Percentiles rank a stretch among this genome's conserved stretches.
Conservation (phyloP, 495 filamentous ascomycete genomes). For the Penicillium argentinense region DNA sequence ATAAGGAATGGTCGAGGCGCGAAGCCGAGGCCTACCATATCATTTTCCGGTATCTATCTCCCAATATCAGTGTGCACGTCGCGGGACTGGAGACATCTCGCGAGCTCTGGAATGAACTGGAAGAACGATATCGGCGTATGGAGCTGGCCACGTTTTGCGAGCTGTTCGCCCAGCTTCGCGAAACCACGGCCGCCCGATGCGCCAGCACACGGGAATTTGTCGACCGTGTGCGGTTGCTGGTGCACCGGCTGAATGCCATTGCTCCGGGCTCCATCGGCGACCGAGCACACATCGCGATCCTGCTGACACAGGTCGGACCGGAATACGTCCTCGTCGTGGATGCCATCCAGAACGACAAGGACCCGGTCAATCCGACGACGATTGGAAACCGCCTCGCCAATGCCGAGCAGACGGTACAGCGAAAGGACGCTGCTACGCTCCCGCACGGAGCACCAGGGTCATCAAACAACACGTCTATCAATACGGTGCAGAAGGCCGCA, state of each 20-base stretch:
- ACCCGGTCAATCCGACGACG: neutral
- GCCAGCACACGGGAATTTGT: conserved; percentile 11
- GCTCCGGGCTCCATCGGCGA: conserved; percentile 4
- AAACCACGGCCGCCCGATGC: conserved; percentile 9
- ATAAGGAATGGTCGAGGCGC: conserved; percentile 8
- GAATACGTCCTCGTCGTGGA: conserved; percentile 10
- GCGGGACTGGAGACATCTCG: conserved; percentile 9
- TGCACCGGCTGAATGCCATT: conserved; percentile 14
- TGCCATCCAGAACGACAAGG: conserved; percentile 10
- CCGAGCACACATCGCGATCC: conserved; percentile 3
- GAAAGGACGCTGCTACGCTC: conserved; percentile 1
- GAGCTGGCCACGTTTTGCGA: too few species aligned
- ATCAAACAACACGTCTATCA: conserved; percentile 5
- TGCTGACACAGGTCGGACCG: conserved; percentile 12
- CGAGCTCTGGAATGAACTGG: conserved; percentile 9
- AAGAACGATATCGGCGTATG: conserved; percentile 4
- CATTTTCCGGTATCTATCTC: conserved; percentile 6
- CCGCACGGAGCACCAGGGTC: conserved; percentile 1
- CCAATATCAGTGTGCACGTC: conserved; percentile 8
- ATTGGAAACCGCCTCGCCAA: conserved; percentile 10
- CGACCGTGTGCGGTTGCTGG: conserved; percentile 12
- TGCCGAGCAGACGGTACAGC: conserved; percentile 5
- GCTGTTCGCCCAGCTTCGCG: conserved; percentile 12
- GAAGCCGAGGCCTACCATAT: conserved; percentile 7
- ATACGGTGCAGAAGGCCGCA: neutral